These are phyloP conservation scores for Cotoneaster glaucophyllus DNA, from an alignment of 306 rosid species.

Conservation along the genomic window DNA sequence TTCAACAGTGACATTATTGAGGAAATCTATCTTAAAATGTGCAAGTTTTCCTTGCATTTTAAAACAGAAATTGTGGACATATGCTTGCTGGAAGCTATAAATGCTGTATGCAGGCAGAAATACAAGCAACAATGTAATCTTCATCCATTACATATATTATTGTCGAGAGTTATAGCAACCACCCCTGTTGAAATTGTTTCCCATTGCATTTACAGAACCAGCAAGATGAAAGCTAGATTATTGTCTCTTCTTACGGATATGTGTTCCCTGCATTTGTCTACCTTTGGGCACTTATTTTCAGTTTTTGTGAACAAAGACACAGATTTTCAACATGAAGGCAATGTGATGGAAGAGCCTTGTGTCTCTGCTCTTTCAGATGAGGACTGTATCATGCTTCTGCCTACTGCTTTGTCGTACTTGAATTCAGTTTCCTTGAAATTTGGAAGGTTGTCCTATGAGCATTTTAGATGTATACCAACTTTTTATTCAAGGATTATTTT, in stretches of 20 bases:
- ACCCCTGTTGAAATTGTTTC: slow-evolving; percentile 52
- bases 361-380: slow-evolving; percentile 45
- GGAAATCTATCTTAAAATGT: slow-evolving; percentile 51
- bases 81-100: slow-evolving; percentile 69
- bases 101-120: slow-evolving; percentile 44
- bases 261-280: slow-evolving; percentile 68
- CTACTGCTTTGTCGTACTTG: slow-evolving; percentile 56
- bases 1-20: slow-evolving; percentile 36
- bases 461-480: slow-evolving; percentile 33
- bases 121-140: slow-evolving; percentile 29
- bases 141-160: slow-evolving; percentile 49
- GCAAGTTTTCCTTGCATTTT: slow-evolving; percentile 28
- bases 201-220: slow-evolving; percentile 43
- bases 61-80: slow-evolving; percentile 53
- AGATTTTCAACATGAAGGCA: slow-evolving; percentile 25
- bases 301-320: slow-evolving; percentile 33
- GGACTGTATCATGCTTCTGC: slow-evolving; percentile 67
- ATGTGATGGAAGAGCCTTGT: slow-evolving; percentile 20
- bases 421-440: slow-evolving; percentile 38
- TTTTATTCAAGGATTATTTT: slow-evolving; percentile 61
- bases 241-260: slow-evolving; percentile 57
- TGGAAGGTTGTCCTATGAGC: slow-evolving; percentile 30
- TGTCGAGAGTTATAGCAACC: slow-evolving; percentile 48
- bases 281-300: slow-evolving; percentile 60
- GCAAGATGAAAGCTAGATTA: slow-evolving; percentile 47